Evolutionary conservation across 108 stramenopile genomes (phyloP), one percentile per base, ranked within the genome.

Genomic region (Cyclotella distinguenda): DNA sequence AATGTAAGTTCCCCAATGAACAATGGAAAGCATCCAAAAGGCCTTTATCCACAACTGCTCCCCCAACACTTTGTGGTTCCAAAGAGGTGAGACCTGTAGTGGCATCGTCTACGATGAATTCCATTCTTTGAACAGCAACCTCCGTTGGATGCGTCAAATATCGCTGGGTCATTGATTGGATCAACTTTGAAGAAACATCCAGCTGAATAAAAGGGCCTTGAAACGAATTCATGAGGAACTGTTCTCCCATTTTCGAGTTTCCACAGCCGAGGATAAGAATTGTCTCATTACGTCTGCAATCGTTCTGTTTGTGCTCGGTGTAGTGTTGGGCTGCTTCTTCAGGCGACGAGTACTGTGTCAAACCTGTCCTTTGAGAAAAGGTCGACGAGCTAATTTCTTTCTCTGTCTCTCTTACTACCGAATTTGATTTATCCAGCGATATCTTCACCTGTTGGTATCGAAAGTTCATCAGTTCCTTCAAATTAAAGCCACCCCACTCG

Each of bases 181-280:
- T 77, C 21, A 84, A 71, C 7, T 72, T 70, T 11, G 82, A 66
- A 15, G 82, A 82, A 3, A 87, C 80, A 60, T 91, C 90, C 4
- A 91, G 75, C 57, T 88, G 86, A 26, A 84, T 42, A 6, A 91
- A 38, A 0, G 87, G 84, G 2, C 66, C 66, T 10, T 72, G 43
- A 27, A 72, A 79, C 43, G 66, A 73, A 32, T 71, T 21, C 2
- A 40, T 48, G 12, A 84, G 58, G 74, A 93, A 72, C 26, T 93
- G 82, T 52, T 87, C 84, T 1, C 91, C 91, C 26, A 93, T 27
- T 61, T 75, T 80, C 26, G 86, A 88, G 45, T 84, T 89, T 0
- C 91, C 91, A 45, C 88, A 92, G 16, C 91, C 91, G 11, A 92
- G 58, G 44, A 92, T 76, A 23, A 92, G 55, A 47, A 92, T 79